Evolutionary conservation across 176 grass and related monocot species (phyloP).

Genomic region (Eragrostis nindensis): DNA sequence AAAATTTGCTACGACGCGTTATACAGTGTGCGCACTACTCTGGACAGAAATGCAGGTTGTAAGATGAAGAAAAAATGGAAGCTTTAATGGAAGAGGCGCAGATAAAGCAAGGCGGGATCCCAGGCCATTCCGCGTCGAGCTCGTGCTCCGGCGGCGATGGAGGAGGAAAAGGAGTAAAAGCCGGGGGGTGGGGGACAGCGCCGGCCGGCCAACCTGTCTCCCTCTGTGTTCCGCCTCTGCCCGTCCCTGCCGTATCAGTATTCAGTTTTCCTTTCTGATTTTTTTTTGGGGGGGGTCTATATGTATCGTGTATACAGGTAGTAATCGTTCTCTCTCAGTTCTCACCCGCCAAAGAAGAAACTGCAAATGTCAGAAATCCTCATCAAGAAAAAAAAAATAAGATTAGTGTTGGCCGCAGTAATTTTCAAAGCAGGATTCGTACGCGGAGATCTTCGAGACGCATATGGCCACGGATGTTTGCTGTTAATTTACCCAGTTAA

Average conservation of each 20-base stretch:
- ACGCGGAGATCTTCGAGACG: not conserved
- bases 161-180: slow-evolving; percentile 11
- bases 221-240: not conserved
- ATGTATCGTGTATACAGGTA: too few species aligned
- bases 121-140: slow-evolving; percentile 2
- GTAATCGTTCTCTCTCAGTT: too few species aligned
- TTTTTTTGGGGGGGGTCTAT: too few species aligned
- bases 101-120: not conserved
- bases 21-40: too few species aligned
- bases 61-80: not conserved
- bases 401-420: too few species aligned
- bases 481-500: not conserved
- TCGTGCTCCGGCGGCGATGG: slow-evolving; percentile 1
- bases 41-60: not conserved
- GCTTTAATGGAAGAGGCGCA: slow-evolving; percentile 34
- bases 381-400: too few species aligned
- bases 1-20: not conserved
- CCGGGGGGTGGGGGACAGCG: not conserved
- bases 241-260: not conserved
- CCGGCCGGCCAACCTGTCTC: slow-evolving; percentile 22
- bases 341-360: too few species aligned
- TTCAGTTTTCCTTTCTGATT: too few species aligned
- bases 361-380: too few species aligned
- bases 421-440: too few species aligned
- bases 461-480: not conserved